A percentile compares a stretch with the other conserved stretches of the same genome.
Conservation (phyloP, 23 red algal species). For the Rhodosorus marinus region DNA sequence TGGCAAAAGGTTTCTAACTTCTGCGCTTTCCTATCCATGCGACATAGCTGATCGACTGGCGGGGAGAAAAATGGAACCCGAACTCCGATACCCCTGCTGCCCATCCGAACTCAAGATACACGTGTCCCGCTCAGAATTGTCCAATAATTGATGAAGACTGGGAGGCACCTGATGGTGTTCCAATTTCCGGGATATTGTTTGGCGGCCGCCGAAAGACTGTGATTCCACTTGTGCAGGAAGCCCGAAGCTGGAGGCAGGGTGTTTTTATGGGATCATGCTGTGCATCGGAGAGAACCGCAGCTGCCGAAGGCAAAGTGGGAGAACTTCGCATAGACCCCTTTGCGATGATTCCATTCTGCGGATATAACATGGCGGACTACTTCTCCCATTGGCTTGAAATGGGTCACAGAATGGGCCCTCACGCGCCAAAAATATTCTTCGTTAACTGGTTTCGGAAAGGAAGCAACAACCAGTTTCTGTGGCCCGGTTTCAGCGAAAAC, state of each 20-base stretch:
- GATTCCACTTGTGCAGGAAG: neutral
- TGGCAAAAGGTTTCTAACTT: too few relatives aligned
- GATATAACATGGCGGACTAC: neutral
- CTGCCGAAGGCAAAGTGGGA: neutral
- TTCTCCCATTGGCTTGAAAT: neutral
- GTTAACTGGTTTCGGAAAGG: neutral
- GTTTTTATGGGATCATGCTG: neutral
- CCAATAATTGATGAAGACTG: neutral
- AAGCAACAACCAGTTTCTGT: neutral
- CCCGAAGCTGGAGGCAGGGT: neutral
- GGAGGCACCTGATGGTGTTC: neutral
- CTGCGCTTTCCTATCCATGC: too few relatives aligned
- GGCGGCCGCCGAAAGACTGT: neutral
- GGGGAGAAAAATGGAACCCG: neutral
- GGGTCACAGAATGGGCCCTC: neutral
- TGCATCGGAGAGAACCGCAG: neutral
- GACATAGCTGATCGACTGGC: neutral
- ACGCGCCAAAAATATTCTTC: neutral
- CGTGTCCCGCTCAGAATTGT: neutral
- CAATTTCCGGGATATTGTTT: neutral
- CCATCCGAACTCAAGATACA: slow-evolving; percentile 1
- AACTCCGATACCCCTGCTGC: neutral
- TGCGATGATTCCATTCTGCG: neutral
- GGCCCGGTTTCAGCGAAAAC: neutral
- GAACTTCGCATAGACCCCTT: neutral